A percentile compares a stretch with the other conserved stretches of the same genome.
These are phyloP conservation scores for Picea sitchensis DNA, from an alignment of 75 land plant genomes.

Conservation along the genomic window DNA sequence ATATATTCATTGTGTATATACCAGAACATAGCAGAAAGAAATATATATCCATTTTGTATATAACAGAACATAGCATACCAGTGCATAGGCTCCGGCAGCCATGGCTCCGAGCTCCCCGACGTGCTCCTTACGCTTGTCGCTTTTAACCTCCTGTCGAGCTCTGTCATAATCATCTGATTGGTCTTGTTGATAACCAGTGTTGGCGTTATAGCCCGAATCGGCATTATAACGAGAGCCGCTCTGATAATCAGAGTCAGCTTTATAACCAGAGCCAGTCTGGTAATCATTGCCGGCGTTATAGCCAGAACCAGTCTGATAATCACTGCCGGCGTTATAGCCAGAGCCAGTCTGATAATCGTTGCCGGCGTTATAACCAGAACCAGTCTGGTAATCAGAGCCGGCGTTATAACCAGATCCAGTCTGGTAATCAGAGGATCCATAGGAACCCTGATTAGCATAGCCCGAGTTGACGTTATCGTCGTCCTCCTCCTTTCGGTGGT, in stretches of 20 bases:
- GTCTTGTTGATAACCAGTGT: too few relatives aligned
- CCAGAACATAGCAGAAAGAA: not conserved
- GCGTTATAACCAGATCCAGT: not conserved
- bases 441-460: not conserved
- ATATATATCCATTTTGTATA: not conserved
- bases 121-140: constrained; percentile 11
- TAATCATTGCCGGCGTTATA: not conserved
- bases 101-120: constrained; percentile 14
- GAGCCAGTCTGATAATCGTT: not conserved
- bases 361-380: not conserved
- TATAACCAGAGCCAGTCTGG: not conserved
- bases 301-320: not conserved
- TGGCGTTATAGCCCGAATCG: not conserved
- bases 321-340: not conserved
- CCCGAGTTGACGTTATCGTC: not conserved
- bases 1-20: not conserved
- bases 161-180: too few relatives aligned
- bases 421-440: constrained; percentile 1
- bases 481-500: not conserved
- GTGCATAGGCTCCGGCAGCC: constrained; percentile 27
- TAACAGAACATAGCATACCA: constrained; percentile 17
- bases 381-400: not conserved
- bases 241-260: not conserved
- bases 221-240: too few relatives aligned
- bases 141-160: not conserved